Conservation (phyloP, 768 basidiomycete species). For the Termitomyces sp. region DNA sequence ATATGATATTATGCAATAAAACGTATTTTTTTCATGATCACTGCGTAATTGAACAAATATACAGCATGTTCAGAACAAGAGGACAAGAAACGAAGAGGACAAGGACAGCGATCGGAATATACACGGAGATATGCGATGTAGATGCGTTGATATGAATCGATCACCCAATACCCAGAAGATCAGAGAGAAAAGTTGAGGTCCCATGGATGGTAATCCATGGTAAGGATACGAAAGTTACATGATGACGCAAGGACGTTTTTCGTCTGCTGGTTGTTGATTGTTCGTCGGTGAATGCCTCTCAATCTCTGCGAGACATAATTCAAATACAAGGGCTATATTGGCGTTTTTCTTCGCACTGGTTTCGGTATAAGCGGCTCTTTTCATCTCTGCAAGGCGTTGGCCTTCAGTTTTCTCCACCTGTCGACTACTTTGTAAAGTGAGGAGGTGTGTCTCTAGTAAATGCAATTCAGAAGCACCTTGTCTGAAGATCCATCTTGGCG, state of each 20-base stretch:
- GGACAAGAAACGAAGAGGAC: neutral
- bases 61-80: neutral
- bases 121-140: conserved; percentile 3
- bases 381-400: conserved; percentile 60
- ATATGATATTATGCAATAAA: neutral
- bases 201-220: neutral
- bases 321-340: conserved; percentile 82
- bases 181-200: neutral
- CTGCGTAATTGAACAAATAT: neutral
- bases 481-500: conserved; percentile 76
- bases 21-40: neutral
- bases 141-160: neutral
- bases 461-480: conserved; percentile 46
- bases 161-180: conserved; percentile 3
- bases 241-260: conserved; percentile 38
- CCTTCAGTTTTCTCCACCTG: conserved; percentile 67
- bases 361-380: conserved; percentile 77
- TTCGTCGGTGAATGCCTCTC: conserved; percentile 53
- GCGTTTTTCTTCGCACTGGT: conserved; percentile 78
- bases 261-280: conserved; percentile 33
- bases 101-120: conserved; percentile 1
- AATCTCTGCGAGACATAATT: conserved; percentile 74
- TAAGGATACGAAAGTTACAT: conserved; percentile 36
- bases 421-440: conserved; percentile 32
- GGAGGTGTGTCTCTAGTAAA: conserved; percentile 5